Conservation (phyloP, 2,329 filamentous ascomycete genomes). For the Fusarium humuli region DNA sequence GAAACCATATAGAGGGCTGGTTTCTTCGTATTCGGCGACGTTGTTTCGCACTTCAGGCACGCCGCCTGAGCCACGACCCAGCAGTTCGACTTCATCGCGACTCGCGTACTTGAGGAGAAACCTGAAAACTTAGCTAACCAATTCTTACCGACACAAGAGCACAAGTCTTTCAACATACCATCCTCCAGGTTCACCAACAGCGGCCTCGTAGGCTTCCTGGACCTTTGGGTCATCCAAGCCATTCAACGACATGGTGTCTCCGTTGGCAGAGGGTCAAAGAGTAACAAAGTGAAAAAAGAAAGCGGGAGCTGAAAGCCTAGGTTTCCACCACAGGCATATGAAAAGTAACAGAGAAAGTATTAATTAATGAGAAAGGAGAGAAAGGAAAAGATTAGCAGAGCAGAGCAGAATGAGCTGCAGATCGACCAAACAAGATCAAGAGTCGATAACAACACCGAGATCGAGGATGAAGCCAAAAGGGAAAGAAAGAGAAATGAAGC, state of each 20-base stretch:
- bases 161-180: constrained; percentile 72
- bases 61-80: constrained; percentile 81
- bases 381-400: constrained; percentile 24
- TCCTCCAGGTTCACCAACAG: constrained; percentile 86
- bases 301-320: constrained; percentile 13
- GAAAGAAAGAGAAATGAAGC: constrained; percentile 31
- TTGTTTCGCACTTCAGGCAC: constrained; percentile 84
- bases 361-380: constrained; percentile 28
- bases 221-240: constrained; percentile 86
- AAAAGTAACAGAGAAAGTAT: not conserved
- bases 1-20: constrained; percentile 91
- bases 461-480: constrained; percentile 11
- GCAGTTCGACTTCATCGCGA: constrained; percentile 86
- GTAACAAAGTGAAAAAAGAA: constrained; percentile 11
- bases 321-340: constrained; percentile 10
- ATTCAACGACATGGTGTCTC: constrained; percentile 86
- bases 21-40: constrained; percentile 82
- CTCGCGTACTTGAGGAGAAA: constrained; percentile 92
- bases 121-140: constrained; percentile 64
- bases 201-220: constrained; percentile 85
- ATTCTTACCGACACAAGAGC: not conserved
- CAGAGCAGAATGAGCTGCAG: constrained; percentile 15
- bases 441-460: constrained; percentile 14
- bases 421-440: constrained; percentile 10
- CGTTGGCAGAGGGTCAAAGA: constrained; percentile 27